Conservation (phyloP, 208 protist species). For the Endotrypanum monterogeii region DNA sequence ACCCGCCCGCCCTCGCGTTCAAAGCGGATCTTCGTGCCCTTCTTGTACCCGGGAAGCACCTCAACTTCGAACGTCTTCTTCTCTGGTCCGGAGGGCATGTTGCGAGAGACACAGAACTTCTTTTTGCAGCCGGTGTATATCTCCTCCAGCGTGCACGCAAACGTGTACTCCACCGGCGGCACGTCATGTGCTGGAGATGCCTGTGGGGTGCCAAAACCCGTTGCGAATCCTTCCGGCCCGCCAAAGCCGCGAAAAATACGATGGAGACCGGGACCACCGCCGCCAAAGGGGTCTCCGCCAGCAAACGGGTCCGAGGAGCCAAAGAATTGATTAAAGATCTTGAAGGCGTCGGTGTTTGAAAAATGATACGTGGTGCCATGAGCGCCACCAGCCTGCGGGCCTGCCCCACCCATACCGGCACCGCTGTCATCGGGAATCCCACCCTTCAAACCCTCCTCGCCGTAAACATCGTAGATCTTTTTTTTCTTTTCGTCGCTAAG, state of each 20-base stretch:
- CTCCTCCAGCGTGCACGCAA: slow-evolving; percentile 96
- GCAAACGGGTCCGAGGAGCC: slow-evolving; percentile 87
- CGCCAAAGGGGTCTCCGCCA: slow-evolving; percentile 84
- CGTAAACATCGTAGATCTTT: slow-evolving; percentile 97
- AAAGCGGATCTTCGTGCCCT: slow-evolving; percentile 97
- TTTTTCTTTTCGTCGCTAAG: slow-evolving; percentile 97
- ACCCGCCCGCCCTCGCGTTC: slow-evolving; percentile 83
- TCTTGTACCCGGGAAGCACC: slow-evolving; percentile 96
- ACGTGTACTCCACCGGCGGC: slow-evolving; percentile 88
- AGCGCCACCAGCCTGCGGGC: slow-evolving; percentile 50
- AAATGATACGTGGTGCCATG: slow-evolving; percentile 60
- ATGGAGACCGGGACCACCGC: slow-evolving; percentile 78
- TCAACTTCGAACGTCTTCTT: slow-evolving; percentile 93
- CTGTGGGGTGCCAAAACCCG: slow-evolving; percentile 86
- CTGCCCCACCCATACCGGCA: slow-evolving; percentile 68
- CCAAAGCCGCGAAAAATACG: slow-evolving; percentile 84
- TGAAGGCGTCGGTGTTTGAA: slow-evolving; percentile 80
- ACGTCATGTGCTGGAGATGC: slow-evolving; percentile 78
- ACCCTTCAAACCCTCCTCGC: slow-evolving; percentile 96
- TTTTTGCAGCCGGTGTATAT: slow-evolving; percentile 96
- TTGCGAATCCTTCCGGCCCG: slow-evolving; percentile 70
- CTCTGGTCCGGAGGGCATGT: slow-evolving; percentile 71
- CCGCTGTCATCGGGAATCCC: slow-evolving; percentile 54
- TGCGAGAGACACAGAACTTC: slow-evolving; percentile 93
- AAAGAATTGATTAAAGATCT: slow-evolving; percentile 87